Evolutionary conservation across 2,329 filamentous ascomycete species (phyloP).

Genomic region (Domatiomyces globalis): DNA sequence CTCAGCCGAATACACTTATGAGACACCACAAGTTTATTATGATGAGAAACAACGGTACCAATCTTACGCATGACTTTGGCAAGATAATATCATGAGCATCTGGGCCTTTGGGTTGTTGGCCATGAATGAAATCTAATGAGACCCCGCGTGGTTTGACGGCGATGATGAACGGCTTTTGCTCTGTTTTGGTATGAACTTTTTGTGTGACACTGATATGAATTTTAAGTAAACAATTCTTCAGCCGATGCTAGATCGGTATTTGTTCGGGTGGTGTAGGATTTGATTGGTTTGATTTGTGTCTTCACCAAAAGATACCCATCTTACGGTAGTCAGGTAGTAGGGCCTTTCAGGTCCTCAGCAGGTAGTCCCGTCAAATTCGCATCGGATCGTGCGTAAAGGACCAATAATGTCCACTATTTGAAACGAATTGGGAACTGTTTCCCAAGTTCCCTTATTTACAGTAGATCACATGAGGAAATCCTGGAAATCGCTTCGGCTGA

Average conservation of each 20-base stretch:
- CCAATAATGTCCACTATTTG: not conserved
- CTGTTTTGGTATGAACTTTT: not conserved
- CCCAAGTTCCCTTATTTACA: too few relatives aligned
- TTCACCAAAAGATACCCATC: not conserved
- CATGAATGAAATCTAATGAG: not conserved
- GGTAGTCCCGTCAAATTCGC: not conserved
- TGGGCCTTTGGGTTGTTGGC: not conserved
- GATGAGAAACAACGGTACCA: not conserved
- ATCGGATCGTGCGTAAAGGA: not conserved
- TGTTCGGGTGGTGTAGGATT: not conserved
- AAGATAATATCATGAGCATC: too few relatives aligned
- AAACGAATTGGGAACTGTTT: too few relatives aligned
- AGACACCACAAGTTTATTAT: not conserved
- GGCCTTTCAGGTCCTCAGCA: too few relatives aligned
- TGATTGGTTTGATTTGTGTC: not conserved
- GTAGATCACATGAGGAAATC: too few relatives aligned
- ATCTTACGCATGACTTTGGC: not conserved
- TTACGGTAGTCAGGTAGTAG: too few relatives aligned
- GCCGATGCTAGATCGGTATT: not conserved
- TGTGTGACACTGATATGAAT: not conserved
- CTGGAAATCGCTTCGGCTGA: not conserved
- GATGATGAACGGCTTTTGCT: too few relatives aligned
- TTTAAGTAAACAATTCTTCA: not conserved
- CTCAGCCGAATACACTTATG: not conserved
- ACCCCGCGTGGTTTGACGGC: not conserved